Base-by-base conservation (phyloP, 2,329 filamentous ascomycete genomes). In the Tolypocladium amazonense region DNA sequence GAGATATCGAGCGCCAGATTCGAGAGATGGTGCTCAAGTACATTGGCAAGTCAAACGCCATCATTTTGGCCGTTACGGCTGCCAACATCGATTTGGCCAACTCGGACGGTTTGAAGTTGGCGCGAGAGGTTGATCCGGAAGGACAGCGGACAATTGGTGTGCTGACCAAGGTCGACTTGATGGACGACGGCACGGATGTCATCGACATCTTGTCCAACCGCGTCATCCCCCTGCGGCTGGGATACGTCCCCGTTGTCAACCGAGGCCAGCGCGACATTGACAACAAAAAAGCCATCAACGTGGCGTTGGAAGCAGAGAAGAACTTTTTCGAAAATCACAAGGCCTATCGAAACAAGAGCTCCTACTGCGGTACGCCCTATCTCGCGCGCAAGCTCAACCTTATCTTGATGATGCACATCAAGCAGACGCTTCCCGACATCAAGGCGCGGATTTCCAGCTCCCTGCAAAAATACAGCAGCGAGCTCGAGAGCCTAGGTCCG, bases 361-460 rank as follows among this genome's bases (percentile, higher is more conserved):
- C 92, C 7, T 99, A 99, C 81, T 99, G 94, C 75, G 94, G 94
- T 74, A 99, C 94, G 3, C 94, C 94, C 4, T 99, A 99, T 72
- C 81, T 99, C 62, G 94, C 94, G 4, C 87, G 93, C 67, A 99
- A 99, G 78, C 85, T 99, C 62, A 99, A 99, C 77, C 81, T 99
- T 69, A 97, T 99, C 71, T 83, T 99, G 67, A 97, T 99, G 93
- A 99, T 99, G 94, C 94, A 99, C 80, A 99, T 99, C 81, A 99
- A 99, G 78, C 93, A 99, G 79, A 99, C 94, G 1, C 84, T 99
- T 18, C 94, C 94, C 47, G 94, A 99, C 72, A 99, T 99, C 81
- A 99, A 99, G 79, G 91, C 90, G 18, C 89, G 95, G 64, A 99
- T 99, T 68, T 85, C 89, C n/a, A 89, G 90, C 66, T 97, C 93